These are phyloP conservation scores for Ganoderma multipileum DNA, from an alignment of 1,284 basidiomycete genomes.

Conservation along the genomic window DNA sequence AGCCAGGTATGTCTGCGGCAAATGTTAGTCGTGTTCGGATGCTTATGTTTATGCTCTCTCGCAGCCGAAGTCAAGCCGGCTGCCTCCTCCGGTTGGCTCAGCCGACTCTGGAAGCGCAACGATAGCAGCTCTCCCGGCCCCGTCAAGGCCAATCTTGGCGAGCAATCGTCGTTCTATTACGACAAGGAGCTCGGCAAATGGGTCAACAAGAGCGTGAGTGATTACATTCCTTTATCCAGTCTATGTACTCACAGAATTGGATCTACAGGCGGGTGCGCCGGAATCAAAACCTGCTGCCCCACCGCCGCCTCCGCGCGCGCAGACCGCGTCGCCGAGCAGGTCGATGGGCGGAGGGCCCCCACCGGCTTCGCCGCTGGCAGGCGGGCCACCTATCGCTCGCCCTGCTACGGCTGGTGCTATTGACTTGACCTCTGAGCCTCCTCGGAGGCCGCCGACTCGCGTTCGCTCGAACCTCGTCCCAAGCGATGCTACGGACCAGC, in stretches of 20 bases:
- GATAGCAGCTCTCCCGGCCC: slow-evolving; percentile 63
- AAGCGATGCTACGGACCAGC: slow-evolving; percentile 42
- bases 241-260: slow-evolving; percentile 42
- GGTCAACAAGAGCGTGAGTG: slow-evolving; percentile 91
- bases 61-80: slow-evolving; percentile 39
- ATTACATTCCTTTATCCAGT: not conserved
- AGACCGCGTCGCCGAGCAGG: slow-evolving; percentile 80
- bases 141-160: slow-evolving; percentile 91
- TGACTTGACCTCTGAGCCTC: slow-evolving; percentile 59
- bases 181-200: slow-evolving; percentile 95
- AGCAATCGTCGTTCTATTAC: slow-evolving; percentile 92
- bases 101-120: slow-evolving; percentile 75
- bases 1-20: slow-evolving; percentile 36
- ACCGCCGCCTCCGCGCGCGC: slow-evolving; percentile 75
- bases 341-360: slow-evolving; percentile 37
- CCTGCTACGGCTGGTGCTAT: slow-evolving; percentile 61
- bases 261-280: slow-evolving; percentile 44
- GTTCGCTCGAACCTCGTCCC: slow-evolving; percentile 73
- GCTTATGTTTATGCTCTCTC: not conserved
- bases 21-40: not conserved
- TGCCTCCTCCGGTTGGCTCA: slow-evolving; percentile 76
- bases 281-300: slow-evolving; percentile 54
- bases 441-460: slow-evolving; percentile 58
- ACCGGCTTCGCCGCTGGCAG: slow-evolving; percentile 31
- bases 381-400: slow-evolving; percentile 58